Evolutionary conservation across 1,284 basidiomycete species (phyloP).

Genomic region (Coriolopsis trogii): DNA sequence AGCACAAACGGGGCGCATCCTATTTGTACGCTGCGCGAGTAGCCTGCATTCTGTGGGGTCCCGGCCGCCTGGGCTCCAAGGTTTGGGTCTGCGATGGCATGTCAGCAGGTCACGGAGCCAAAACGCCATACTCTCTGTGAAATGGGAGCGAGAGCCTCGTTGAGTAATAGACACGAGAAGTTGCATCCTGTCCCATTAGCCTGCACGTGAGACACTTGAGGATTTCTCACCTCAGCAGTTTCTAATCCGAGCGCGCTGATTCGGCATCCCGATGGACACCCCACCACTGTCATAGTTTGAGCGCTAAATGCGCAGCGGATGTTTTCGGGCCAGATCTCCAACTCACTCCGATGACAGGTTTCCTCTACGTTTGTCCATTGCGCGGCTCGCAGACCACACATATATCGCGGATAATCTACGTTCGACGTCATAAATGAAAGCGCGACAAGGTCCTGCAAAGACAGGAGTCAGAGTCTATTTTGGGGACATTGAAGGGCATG

Average conservation of each 20-base stretch:
- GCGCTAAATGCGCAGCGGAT: too few species aligned
- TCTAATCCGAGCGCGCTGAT: constrained; percentile 18
- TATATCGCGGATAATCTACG: too few species aligned
- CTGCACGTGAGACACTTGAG: constrained; percentile 27
- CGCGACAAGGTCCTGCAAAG: background rate
- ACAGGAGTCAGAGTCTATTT: constrained; percentile 12
- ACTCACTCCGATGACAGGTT: too few species aligned
- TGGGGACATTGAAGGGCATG: constrained; percentile 1
- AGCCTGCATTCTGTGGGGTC: constrained; percentile 2
- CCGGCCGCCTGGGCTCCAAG: constrained; percentile 17
- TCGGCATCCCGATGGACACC: constrained; percentile 6
- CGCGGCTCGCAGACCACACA: background rate
- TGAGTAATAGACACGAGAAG: constrained; percentile 26
- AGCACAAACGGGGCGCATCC: constrained; percentile 19
- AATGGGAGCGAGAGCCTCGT: constrained; percentile 6
- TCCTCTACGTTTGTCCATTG: too few species aligned
- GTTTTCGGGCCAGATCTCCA: too few species aligned
- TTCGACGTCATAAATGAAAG: too few species aligned
- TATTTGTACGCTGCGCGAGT: constrained; percentile 26
- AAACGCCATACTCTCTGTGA: constrained; percentile 16
- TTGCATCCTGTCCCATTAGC: constrained; percentile 8
- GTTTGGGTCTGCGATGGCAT: constrained; percentile 1
- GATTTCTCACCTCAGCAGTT: constrained; percentile 27
- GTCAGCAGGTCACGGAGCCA: constrained; percentile 28
- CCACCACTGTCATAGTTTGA: too few species aligned